Evolutionary conservation across 148 eudicot genomes (phyloP), one percentile per base, ranked within the genome.

Genomic region (Dysphania ambrosioides): DNA sequence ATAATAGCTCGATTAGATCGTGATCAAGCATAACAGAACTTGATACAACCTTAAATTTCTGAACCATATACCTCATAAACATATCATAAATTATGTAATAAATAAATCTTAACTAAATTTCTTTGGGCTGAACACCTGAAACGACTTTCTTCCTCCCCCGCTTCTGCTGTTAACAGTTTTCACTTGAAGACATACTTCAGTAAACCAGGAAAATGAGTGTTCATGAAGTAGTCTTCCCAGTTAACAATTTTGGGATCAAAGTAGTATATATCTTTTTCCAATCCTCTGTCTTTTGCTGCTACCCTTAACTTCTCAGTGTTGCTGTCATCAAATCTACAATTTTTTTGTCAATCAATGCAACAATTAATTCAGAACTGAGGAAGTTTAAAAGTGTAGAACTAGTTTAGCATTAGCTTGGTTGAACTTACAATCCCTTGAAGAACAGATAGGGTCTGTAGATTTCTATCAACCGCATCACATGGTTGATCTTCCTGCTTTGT

Each of bases 391-490:
- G 5, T 9, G 18, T 13, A 5, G 35, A 71, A 18, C 15, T 0
- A 13, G 8, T 12, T 35, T 8, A 35, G 73, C 19, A 3, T 47
- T n/a, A n/a, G n/a, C n/a, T n/a, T 38, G 4, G 30, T 2, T 38
- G 19, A 61, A 76, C 91, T 82, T 88, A 90, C 95, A 85, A 68
- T 69, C 89, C 90, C 83, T 85, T 87, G 81, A 87, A 88, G 87
- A 90, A 90, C 85, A 87, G 47, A 79, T 90, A 90, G 0, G 96
- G 92, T 60, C 73, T 70, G 70, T 88, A 90, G 58, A 90, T 81
- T 35, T 90, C 92, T 0, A 82, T 75, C 70, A 90, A 56, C 40
- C 92, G 83, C 83, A 81, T 59, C 38, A 86, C 85, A 29, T 72
- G 76, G 24, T 74, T 87, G 70, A 90, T 84, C 82, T 87, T 88